These are phyloP conservation scores for Pichia sp. DNA, from an alignment of 1,139 yeast genomes.

Conservation along the genomic window DNA sequence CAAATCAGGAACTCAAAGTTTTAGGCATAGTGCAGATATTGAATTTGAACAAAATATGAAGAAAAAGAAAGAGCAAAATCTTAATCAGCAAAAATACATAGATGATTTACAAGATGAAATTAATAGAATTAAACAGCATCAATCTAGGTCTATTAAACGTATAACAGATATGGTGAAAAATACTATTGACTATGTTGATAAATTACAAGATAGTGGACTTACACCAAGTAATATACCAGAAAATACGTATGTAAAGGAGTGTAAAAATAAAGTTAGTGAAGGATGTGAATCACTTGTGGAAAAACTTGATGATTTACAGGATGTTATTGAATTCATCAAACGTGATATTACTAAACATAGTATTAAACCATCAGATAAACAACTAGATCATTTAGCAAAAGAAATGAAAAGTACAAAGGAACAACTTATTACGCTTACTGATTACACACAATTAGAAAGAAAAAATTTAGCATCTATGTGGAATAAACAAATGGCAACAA, in stretches of 20 bases:
- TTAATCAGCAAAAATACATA: slow-evolving; percentile 33
- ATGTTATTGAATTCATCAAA: slow-evolving; percentile 80
- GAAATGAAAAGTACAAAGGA: slow-evolving; percentile 57
- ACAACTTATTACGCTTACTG: slow-evolving; percentile 49
- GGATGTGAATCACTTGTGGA: slow-evolving; percentile 73
- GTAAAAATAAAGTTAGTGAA: slow-evolving; percentile 66
- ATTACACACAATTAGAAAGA: slow-evolving; percentile 62
- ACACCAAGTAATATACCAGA: slow-evolving; percentile 43
- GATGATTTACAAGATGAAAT: slow-evolving; percentile 43
- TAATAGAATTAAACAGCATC: slow-evolving; percentile 40
- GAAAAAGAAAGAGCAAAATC: slow-evolving; percentile 8
- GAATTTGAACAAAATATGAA: slow-evolving; percentile 15
- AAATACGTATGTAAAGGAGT: slow-evolving; percentile 68
- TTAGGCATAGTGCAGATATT: slow-evolving; percentile 5
- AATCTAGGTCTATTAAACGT: slow-evolving; percentile 38
- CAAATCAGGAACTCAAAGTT: not conserved
- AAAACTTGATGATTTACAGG: slow-evolving; percentile 86
- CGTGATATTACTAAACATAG: slow-evolving; percentile 93
- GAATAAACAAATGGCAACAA: slow-evolving; percentile 86
- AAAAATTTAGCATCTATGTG: slow-evolving; percentile 87
- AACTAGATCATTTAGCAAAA: slow-evolving; percentile 57
- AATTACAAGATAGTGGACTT: slow-evolving; percentile 41
- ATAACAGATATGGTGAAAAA: slow-evolving; percentile 41
- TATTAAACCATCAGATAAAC: slow-evolving; percentile 72
- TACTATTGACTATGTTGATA: slow-evolving; percentile 43